These are phyloP conservation scores for Cutaneotrichosporon mucoides DNA, from an alignment of 1,284 basidiomycete genomes.

Conservation along the genomic window DNA sequence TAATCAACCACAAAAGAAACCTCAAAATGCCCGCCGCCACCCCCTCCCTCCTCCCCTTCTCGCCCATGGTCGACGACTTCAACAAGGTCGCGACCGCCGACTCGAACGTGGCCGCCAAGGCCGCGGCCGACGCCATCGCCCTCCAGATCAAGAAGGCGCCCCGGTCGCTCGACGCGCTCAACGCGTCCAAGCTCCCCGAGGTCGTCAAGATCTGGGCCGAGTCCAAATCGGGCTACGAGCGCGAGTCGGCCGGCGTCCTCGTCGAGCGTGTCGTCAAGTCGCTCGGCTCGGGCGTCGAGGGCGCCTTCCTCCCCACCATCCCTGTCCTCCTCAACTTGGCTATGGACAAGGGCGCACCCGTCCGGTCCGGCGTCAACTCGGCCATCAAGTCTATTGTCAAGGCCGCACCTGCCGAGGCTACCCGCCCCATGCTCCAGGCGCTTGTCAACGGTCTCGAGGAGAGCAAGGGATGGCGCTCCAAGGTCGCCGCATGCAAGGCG, in stretches of 20 bases:
- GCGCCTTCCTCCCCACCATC: slow-evolving; percentile 76
- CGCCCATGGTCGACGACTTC: slow-evolving; percentile 37
- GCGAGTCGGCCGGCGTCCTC: slow-evolving; percentile 83
- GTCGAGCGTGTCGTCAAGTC: slow-evolving; percentile 73
- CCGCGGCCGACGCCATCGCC: slow-evolving; percentile 44
- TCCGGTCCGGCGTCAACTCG: slow-evolving; percentile 71
- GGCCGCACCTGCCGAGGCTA: slow-evolving; percentile 78
- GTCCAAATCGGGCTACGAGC: slow-evolving; percentile 86
- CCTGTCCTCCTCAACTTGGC: slow-evolving; percentile 77
- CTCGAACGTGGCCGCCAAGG: slow-evolving; percentile 46
- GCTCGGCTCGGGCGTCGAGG: slow-evolving; percentile 70
- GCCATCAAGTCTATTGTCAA: slow-evolving; percentile 85
- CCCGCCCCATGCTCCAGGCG: slow-evolving; percentile 64
- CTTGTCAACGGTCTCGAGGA: slow-evolving; percentile 71
- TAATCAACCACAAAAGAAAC: not conserved
- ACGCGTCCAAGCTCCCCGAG: slow-evolving; percentile 54
- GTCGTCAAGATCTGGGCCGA: slow-evolving; percentile 67
- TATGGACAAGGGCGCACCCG: slow-evolving; percentile 93
- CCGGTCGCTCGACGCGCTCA: slow-evolving; percentile 36
- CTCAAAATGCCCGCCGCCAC: slow-evolving; percentile 21
- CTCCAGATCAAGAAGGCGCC: slow-evolving; percentile 41
- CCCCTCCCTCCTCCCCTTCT: slow-evolving; percentile 38
- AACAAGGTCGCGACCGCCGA: slow-evolving; percentile 38
- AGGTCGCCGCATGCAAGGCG: slow-evolving; percentile 88
- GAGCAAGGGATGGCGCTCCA: slow-evolving; percentile 86